Evolutionary conservation across 257 asterid genomes (phyloP).

Genomic region (Nicotiana otophora): DNA sequence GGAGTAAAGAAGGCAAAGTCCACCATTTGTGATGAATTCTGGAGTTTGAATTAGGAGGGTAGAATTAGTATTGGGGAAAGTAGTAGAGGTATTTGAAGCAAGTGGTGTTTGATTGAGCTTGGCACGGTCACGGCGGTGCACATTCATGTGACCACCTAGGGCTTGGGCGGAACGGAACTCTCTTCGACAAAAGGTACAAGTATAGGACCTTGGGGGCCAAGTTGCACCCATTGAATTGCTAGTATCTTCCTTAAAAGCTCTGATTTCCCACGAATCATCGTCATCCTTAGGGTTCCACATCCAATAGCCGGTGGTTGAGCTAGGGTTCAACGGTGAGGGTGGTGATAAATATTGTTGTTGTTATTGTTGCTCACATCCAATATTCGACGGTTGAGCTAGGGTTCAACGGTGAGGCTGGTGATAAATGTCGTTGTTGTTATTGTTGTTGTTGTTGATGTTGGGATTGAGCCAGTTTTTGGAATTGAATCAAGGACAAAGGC

Average conservation of each 20-base stretch:
- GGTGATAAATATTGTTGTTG: background rate
- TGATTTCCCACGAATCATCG: conserved; percentile 59
- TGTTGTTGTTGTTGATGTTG: conserved; percentile 5
- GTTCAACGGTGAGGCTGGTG: background rate
- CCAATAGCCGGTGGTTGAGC: background rate
- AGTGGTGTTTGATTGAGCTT: conserved; percentile 33
- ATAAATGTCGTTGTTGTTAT: background rate
- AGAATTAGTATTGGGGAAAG: conserved; percentile 11
- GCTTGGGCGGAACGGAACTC: conserved; percentile 81
- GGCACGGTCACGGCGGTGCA: conserved; percentile 72
- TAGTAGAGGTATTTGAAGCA: background rate
- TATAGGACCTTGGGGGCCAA: conserved; percentile 74
- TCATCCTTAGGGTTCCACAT: conserved; percentile 43
- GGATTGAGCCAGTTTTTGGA: conserved; percentile 11
- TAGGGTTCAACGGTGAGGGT: background rate
- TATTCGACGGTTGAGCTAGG: background rate
- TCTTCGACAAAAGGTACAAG: conserved; percentile 54
- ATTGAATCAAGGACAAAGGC: conserved; percentile 13
- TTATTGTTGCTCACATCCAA: conserved; percentile 19
- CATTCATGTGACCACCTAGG: conserved; percentile 79
- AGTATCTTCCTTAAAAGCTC: conserved; percentile 59
- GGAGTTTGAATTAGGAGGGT: conserved; percentile 33
- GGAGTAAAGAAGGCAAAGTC: conserved; percentile 48
- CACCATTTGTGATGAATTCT: conserved; percentile 28
- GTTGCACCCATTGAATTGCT: conserved; percentile 49